phyloP scores from a whole-genome alignment of 257 asterid species.

The Solanum virginianum region DNA sequence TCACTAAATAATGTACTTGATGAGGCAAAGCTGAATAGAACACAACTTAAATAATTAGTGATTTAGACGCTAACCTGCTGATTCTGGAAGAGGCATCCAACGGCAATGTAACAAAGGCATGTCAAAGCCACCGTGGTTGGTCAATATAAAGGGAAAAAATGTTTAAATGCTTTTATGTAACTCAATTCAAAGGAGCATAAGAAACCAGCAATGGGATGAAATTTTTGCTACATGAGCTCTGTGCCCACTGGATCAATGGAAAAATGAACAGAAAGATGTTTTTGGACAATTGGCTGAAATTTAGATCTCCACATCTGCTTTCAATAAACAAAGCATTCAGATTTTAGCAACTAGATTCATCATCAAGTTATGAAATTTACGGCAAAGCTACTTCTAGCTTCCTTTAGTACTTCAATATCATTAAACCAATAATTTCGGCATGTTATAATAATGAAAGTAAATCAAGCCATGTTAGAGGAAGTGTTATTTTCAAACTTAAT shows the following conservation, averaged over 20 bases:
- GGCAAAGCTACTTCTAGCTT: background rate
- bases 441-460: background rate
- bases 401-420: background rate
- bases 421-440: background rate
- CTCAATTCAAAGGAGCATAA: background rate
- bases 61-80: background rate
- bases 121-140: background rate
- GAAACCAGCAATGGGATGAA: background rate
- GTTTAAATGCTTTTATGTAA: background rate
- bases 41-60: background rate
- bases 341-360: background rate
- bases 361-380: background rate
- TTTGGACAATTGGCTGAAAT: slow-evolving; percentile 34
- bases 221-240: slow-evolving; percentile 60
- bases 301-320: slow-evolving; percentile 52
- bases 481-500: background rate
- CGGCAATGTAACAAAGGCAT: background rate
- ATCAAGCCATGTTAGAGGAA: background rate
- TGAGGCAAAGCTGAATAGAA: background rate
- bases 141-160: background rate
- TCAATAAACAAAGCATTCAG: background rate
- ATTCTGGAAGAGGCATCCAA: background rate
- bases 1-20: background rate
- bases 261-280: slow-evolving; percentile 31
- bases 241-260: slow-evolving; percentile 61